Evolutionary conservation across 2,329 filamentous ascomycete genomes (phyloP).

Genomic region (Neopestalotiopsis rosae): DNA sequence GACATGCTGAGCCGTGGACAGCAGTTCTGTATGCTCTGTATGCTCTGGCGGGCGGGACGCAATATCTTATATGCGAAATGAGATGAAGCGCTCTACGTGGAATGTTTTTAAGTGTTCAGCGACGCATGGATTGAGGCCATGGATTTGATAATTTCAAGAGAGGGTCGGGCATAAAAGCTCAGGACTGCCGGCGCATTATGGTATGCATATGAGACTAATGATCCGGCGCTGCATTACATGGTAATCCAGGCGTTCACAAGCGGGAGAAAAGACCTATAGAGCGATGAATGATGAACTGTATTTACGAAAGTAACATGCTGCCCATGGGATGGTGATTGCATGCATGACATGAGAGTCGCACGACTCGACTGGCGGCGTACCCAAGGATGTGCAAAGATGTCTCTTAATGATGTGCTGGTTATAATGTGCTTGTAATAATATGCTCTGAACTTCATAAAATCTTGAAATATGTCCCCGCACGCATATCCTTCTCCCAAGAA

Average conservation of each 20-base stretch:
- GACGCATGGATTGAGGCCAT: too few relatives aligned
- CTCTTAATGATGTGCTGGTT: not conserved
- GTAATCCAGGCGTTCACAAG: not conserved
- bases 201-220: not conserved
- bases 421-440: not conserved
- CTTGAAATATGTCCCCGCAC: not conserved
- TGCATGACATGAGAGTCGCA: not conserved
- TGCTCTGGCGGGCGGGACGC: too few relatives aligned
- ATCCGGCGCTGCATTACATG: not conserved
- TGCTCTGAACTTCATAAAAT: not conserved
- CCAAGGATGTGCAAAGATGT: not conserved
- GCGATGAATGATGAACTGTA: not conserved
- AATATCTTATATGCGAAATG: too few relatives aligned
- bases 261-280: not conserved
- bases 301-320: not conserved
- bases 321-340: not conserved
- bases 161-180: too few relatives aligned
- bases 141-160: too few relatives aligned
- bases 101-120: too few relatives aligned
- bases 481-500: not conserved
- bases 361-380: not conserved
- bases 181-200: not conserved
- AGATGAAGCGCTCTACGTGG: too few relatives aligned
- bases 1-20: too few relatives aligned
- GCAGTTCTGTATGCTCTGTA: too few relatives aligned